Base-by-base conservation (phyloP, 192 early-diverging fungal genomes). In the Phlyctochytrium planicorne region DNA sequence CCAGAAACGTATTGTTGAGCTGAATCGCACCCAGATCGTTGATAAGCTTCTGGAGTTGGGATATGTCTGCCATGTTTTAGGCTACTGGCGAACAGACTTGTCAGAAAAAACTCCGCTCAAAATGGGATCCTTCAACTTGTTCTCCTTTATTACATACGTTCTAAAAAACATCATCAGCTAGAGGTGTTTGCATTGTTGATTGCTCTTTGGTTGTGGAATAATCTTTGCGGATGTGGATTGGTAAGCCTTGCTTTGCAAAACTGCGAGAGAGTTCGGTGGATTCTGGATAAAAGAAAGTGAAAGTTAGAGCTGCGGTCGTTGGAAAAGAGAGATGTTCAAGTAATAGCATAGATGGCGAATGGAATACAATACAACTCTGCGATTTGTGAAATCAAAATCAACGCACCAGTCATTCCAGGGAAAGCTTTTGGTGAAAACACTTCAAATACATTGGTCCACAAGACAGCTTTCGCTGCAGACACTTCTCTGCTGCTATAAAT, bases 361-460 rank as follows among this genome's bases (percentile, higher is more conserved):
- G 40, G 40, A 63, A 25, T n/a, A n/a, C n/a, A n/a, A n/a, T n/a
- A n/a, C n/a, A n/a, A n/a, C n/a, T n/a, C n/a, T n/a, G n/a, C n/a
- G n/a, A n/a, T n/a, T n/a, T n/a, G n/a, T n/a, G n/a, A n/a, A n/a
- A n/a, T n/a, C n/a, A n/a, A n/a, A 57, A 52, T 24, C 20, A 17
- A 31, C 69, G 20, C 60, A 76, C 75, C 75, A 36, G 65, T 67
- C 65, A 76, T 77, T 23, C 76, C 76, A 14, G 76, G 76, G 53
- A 77, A 77, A 30, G 67, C 73, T 36, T 73, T 76, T n/a, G 76
- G 76, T 23, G 74, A 53, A 34, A 66, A 77, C 24, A 79, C 60
- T 24, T 69, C 64, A 60, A 77, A 77, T 23, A 60, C 30, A 24
- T 74, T 57, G 6, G 55, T 57, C 55, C 55, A 57, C 27, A 57